Conservation (phyloP, 345 rosid genomes). For the Citrus maxima region DNA sequence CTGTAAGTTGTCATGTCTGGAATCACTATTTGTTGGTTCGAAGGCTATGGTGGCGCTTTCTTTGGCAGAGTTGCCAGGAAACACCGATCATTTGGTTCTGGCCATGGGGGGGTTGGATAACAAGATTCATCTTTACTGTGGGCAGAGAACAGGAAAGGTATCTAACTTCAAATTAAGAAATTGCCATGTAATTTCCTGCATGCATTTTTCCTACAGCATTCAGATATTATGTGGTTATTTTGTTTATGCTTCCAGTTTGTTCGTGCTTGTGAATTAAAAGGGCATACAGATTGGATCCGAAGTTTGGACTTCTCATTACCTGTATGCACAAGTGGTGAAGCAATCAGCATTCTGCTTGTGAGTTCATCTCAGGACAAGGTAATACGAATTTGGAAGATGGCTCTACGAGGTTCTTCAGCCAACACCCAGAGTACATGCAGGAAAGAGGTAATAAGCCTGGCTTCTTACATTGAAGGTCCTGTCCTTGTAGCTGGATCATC, state of each 20-base stretch:
- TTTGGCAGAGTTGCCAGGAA: slow-evolving; percentile 72
- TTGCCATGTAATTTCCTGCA: background rate
- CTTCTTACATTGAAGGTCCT: slow-evolving; percentile 93
- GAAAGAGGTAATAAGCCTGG: slow-evolving; percentile 60
- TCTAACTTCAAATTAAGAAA: background rate
- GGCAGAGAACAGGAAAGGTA: slow-evolving; percentile 78
- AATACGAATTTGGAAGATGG: slow-evolving; percentile 86
- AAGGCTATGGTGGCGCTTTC: slow-evolving; percentile 86
- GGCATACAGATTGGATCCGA: slow-evolving; percentile 93
- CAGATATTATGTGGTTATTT: slow-evolving; percentile 11
- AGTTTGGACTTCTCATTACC: slow-evolving; percentile 95
- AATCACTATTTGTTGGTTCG: slow-evolving; percentile 57
- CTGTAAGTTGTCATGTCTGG: slow-evolving; percentile 56
- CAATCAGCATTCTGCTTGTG: slow-evolving; percentile 62
- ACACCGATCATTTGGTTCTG: slow-evolving; percentile 46
- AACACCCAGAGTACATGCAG: slow-evolving; percentile 29
- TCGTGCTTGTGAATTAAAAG: slow-evolving; percentile 84
- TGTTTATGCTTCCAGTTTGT: slow-evolving; percentile 47
- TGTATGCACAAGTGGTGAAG: slow-evolving; percentile 31
- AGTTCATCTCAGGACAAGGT: slow-evolving; percentile 96
- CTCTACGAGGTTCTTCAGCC: slow-evolving; percentile 30
- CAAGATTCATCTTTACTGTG: slow-evolving; percentile 71
- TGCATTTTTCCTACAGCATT: background rate
- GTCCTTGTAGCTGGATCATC: slow-evolving; percentile 54
- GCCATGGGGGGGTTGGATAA: slow-evolving; percentile 94